These are phyloP conservation scores for Paxillus ammoniavirescens DNA, from an alignment of 768 basidiomycete genomes.

Conservation along the genomic window DNA sequence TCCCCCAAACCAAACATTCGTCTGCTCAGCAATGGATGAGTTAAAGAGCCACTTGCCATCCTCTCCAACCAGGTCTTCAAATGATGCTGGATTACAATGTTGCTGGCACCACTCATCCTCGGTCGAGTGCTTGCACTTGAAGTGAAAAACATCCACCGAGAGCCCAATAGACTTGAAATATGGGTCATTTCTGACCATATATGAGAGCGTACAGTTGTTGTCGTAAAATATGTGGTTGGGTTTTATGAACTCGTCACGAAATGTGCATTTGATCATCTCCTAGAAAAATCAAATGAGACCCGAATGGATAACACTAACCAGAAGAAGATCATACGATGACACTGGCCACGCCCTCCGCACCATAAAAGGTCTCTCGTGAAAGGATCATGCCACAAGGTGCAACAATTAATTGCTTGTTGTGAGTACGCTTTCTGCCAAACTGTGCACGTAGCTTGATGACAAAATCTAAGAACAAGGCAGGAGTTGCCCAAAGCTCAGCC, in stretches of 20 bases:
- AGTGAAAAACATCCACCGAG: not conserved
- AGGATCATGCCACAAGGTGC: slow-evolving; percentile 34
- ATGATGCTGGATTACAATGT: slow-evolving; percentile 31
- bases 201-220: slow-evolving; percentile 8
- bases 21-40: slow-evolving; percentile 36
- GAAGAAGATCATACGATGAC: not conserved
- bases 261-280: slow-evolving; percentile 9
- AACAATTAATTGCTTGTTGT: slow-evolving; percentile 36
- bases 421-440: slow-evolving; percentile 31
- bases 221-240: not conserved
- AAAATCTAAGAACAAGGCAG: too few species aligned
- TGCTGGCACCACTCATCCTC: slow-evolving; percentile 21
- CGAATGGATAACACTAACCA: too few species aligned
- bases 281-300: not conserved
- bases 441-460: slow-evolving; percentile 21
- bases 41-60: slow-evolving; percentile 35
- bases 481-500: too few species aligned
- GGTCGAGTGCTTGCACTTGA: slow-evolving; percentile 34
- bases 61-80: slow-evolving; percentile 24
- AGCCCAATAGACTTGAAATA: slow-evolving; percentile 23
- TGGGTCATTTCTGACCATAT: not conserved
- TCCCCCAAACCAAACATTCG: slow-evolving; percentile 39
- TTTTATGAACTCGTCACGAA: not conserved
- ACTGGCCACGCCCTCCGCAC: not conserved
- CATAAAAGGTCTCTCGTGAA: slow-evolving; percentile 24